Evolutionary conservation across 768 basidiomycete genomes (phyloP).

Genomic region (Cytidiella melzeri): DNA sequence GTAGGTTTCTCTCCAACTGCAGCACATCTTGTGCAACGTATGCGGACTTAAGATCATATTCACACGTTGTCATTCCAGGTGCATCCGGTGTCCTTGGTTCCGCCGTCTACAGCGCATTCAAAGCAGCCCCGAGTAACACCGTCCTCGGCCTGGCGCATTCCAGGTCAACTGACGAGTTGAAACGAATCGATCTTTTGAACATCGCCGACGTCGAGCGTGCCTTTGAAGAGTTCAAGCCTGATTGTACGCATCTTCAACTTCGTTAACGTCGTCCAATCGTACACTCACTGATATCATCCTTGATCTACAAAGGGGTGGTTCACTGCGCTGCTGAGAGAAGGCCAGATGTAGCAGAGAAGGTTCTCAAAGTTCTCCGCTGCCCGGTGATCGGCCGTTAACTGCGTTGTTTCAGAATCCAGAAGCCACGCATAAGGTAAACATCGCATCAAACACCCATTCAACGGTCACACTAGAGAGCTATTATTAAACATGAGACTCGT

Average conservation of each 20-base stretch:
- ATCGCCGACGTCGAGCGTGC: constrained; percentile 43
- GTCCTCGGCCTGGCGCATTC: constrained; percentile 72
- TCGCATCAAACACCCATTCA: too few species aligned
- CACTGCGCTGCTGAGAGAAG: constrained; percentile 95
- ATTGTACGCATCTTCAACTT: constrained; percentile 45
- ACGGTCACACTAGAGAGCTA: not conserved
- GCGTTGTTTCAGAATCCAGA: constrained; percentile 68
- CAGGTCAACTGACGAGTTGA: constrained; percentile 46
- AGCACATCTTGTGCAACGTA: not conserved
- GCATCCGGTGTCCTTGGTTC: constrained; percentile 90
- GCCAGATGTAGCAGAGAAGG: constrained; percentile 90
- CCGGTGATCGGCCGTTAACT: too few species aligned
- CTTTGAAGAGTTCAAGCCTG: constrained; percentile 54
- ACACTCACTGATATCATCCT: not conserved
- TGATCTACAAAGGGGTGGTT: constrained; percentile 57
- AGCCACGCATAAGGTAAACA: constrained; percentile 55
- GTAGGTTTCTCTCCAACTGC: not conserved
- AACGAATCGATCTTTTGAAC: constrained; percentile 66
- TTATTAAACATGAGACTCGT: too few species aligned
- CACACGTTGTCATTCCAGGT: constrained; percentile 52
- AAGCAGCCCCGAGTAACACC: constrained; percentile 26
- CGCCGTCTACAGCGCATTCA: constrained; percentile 68
- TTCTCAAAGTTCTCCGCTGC: too few species aligned
- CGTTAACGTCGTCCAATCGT: not conserved
- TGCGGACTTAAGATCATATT: too few species aligned